Base-by-base conservation (phyloP, 805 yeast species). In the Yamadazyma insecticola region DNA sequence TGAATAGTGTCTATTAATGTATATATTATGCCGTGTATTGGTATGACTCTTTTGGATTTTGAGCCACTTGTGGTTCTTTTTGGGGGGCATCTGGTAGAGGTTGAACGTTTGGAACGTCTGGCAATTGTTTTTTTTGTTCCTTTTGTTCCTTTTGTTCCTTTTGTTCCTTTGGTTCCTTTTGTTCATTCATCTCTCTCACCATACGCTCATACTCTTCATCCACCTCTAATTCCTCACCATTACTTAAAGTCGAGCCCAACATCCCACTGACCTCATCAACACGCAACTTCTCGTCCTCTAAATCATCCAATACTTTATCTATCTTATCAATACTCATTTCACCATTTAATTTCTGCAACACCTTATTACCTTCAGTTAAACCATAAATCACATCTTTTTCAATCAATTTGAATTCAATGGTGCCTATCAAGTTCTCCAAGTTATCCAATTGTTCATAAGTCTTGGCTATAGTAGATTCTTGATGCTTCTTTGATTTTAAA, bases 351-450 rank as follows among this genome's bases (percentile, higher is more conserved):
- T 75, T 77, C 42, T 73, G 79, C 44, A 92, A 70, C 9, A 86
- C 85, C 30, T 69, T 60, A 49, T 83, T 88, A 15, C 98, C 97
- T 42, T 81, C 79, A 44, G 78, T 70, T 18, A 92, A 62, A 0
- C 97, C 96, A 36, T 72, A 72, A 3, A 89, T 44, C 24, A 92
- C 88, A 47, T 88, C 95, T 40, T 78, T 76, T 51, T 92, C 97
- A 19, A 92, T 78, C 36, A 86, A 60, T 48, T 95, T 90, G 60
- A 87, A 88, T 56, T 92, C 97, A 22, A 92, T 82, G 7, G 79
- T 79, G 14, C 78, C 72, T 6, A 86, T 81, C 53, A 92, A 71
- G 37, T 76, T 72, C 53, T 90, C 97, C 22, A 92, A 56, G 22
- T 83, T 81, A 35, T 78, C 81, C 18, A 89, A 63, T 56, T 92